Percentiles rank a stretch among this genome's conserved stretches.
These are phyloP conservation scores for Earliella scabrosa DNA, from an alignment of 1,284 basidiomycete species.

Conservation along the genomic window DNA sequence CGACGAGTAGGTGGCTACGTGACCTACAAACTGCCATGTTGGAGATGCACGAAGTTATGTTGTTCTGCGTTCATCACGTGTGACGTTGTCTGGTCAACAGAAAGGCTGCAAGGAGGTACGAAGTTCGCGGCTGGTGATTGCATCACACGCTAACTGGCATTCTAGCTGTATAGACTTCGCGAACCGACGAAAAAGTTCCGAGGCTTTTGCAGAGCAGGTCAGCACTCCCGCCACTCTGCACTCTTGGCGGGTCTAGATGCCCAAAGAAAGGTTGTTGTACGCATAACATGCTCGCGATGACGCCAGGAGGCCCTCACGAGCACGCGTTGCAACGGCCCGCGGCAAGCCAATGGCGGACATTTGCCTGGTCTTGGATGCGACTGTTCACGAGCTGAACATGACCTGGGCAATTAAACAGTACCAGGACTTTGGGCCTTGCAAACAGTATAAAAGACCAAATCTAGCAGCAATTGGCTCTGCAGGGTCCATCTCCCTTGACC, in stretches of 20 bases:
- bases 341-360: background rate
- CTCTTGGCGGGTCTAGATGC: background rate
- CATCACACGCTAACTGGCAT: too few species aligned
- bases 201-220: background rate
- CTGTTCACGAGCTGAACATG: background rate
- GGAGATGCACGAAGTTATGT: background rate
- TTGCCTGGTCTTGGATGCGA: background rate
- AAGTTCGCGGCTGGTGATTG: background rate
- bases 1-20: too few species aligned
- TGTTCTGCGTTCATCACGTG: too few species aligned
- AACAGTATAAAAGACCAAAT: background rate
- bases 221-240: background rate
- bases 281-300: background rate
- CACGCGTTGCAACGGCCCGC: background rate
- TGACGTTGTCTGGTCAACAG: too few species aligned
- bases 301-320: too few species aligned
- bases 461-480: too few species aligned
- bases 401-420: background rate
- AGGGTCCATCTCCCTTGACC: background rate
- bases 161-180: background rate
- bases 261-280: too few species aligned
- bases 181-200: constrained; percentile 2
- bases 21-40: background rate
- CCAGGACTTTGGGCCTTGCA: background rate
- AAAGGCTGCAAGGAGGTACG: too few species aligned